phyloP scores from a whole-genome alignment of 345 rosid species.

The Acer campestre region DNA sequence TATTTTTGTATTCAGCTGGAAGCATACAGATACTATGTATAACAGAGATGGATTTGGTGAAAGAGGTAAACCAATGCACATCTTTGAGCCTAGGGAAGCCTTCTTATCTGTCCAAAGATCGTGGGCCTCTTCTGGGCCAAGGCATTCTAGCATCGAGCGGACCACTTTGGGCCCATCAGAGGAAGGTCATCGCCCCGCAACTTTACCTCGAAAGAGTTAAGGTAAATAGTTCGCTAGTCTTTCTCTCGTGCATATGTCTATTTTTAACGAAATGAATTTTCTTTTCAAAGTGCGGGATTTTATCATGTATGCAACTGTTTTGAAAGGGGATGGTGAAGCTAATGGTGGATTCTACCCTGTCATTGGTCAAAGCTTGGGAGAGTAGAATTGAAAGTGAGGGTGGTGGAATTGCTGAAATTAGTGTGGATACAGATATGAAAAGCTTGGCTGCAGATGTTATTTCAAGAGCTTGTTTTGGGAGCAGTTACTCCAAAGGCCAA shows the following conservation, averaged over 20 bases:
- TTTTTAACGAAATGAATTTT: too few species aligned
- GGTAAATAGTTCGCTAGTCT: conserved; percentile 21
- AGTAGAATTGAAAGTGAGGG: conserved; percentile 17
- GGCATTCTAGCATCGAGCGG: conserved; percentile 53
- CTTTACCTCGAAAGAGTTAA: conserved; percentile 46
- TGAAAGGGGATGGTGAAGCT: conserved; percentile 44
- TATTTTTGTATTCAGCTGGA: conserved; percentile 47
- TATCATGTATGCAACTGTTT: background rate
- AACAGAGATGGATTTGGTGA: conserved; percentile 41
- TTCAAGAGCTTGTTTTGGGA: conserved; percentile 56
- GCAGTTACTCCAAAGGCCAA: conserved; percentile 47
- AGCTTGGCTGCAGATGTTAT: conserved; percentile 53
- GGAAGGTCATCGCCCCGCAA: conserved; percentile 48
- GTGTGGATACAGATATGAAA: conserved; percentile 36
- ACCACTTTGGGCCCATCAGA: conserved; percentile 44
- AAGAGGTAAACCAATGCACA: conserved; percentile 40
- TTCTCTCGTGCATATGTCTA: too few species aligned
- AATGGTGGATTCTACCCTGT: conserved; percentile 39
- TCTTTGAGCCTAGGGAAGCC: conserved; percentile 52
- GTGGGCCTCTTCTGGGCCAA: conserved; percentile 51
- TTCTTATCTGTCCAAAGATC: conserved; percentile 42
- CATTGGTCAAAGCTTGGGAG: conserved; percentile 42
- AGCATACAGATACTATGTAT: conserved; percentile 39
- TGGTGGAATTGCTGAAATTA: conserved; percentile 25
- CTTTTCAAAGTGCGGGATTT: too few species aligned